These are phyloP conservation scores for Verbena officinalis DNA, from an alignment of 257 asterid species.

Conservation along the genomic window DNA sequence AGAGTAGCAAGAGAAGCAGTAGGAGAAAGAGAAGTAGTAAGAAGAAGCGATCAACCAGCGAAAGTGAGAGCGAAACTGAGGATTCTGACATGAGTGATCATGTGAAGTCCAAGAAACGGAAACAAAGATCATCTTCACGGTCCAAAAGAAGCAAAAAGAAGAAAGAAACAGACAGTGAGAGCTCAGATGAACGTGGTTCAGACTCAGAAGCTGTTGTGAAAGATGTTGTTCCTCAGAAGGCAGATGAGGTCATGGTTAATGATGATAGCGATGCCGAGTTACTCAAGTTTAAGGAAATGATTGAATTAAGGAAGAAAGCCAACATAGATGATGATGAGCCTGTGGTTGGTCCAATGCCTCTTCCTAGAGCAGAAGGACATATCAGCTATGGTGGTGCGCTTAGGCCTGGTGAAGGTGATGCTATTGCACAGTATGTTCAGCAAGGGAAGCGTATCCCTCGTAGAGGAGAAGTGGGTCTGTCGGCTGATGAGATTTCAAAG, in stretches of 20 bases:
- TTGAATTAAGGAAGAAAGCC: slow-evolving; percentile 61
- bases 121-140: slow-evolving; percentile 42
- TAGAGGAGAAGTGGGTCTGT: slow-evolving; percentile 99
- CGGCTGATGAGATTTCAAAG: slow-evolving; percentile 93
- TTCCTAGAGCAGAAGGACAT: slow-evolving; percentile 94
- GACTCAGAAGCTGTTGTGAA: slow-evolving; percentile 42
- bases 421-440: slow-evolving; percentile 97
- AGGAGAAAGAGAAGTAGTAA: slow-evolving; percentile 49
- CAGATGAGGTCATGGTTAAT: slow-evolving; percentile 39
- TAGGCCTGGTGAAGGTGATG: slow-evolving; percentile 99
- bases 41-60: slow-evolving; percentile 47
- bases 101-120: slow-evolving; percentile 43
- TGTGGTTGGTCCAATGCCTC: slow-evolving; percentile 89
- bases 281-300: slow-evolving; percentile 66
- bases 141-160: slow-evolving; percentile 50
- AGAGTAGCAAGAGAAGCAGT: slow-evolving; percentile 38
- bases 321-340: slow-evolving; percentile 65
- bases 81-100: slow-evolving; percentile 55
- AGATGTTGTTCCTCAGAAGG: slow-evolving; percentile 29
- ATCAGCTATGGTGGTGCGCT: slow-evolving; percentile 99
- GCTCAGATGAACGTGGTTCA: slow-evolving; percentile 33
- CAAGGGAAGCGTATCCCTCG: slow-evolving; percentile 99
- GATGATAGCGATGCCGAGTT: slow-evolving; percentile 54
- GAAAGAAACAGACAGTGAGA: slow-evolving; percentile 45
- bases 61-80: slow-evolving; percentile 62